Evolutionary conservation across 257 asterid genomes (phyloP), one percentile per base, ranked within the genome.

Genomic region (Solanum pinnatisectum): DNA sequence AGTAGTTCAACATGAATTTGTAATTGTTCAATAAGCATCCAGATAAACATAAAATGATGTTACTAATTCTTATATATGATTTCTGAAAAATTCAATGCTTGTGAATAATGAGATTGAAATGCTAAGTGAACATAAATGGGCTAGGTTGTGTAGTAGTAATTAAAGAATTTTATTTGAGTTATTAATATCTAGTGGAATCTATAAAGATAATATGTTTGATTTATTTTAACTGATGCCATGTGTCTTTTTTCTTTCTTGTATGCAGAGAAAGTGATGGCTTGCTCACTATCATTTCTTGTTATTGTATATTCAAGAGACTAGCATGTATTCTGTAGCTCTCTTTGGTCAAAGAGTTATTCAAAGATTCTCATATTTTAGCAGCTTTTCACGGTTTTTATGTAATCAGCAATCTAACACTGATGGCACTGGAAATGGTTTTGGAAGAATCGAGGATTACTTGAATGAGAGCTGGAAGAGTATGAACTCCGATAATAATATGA

Each of bases 381-480:
- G 89, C 44, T 76, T 91, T 89, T 92, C 94, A 71, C 96, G 98
- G 86, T 87, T 74, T 90, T 87, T 94, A 33, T 93, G 94, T 85
- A 91, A 91, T 84, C 87, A 86, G 14, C 77, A 87, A n/a, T 89
- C 83, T 74, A 88, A 60, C 71, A 89, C 94, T 37, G 93, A 92
- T 91, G 91, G 91, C 84, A 88, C 88, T 88, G 94, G 93, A 81
- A 93, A 92, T 88, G 98, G 98, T 84, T 92, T 91, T 92, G 94
- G 91, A 84, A 86, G 89, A 59, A 91, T 94, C 60, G 99, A 96
- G 91, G 96, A 95, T 90, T 91, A 90, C 86, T 93, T 96, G 89
- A 90, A 88, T 68, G 95, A 95, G 86, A 91, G 98, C 49, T 90
- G 96, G 96, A 92, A 94, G 92, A 90, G 90, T 90, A 88, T 91